Conservation (phyloP, 2,329 filamentous ascomycete species). For the Xylariaceae sp. region DNA sequence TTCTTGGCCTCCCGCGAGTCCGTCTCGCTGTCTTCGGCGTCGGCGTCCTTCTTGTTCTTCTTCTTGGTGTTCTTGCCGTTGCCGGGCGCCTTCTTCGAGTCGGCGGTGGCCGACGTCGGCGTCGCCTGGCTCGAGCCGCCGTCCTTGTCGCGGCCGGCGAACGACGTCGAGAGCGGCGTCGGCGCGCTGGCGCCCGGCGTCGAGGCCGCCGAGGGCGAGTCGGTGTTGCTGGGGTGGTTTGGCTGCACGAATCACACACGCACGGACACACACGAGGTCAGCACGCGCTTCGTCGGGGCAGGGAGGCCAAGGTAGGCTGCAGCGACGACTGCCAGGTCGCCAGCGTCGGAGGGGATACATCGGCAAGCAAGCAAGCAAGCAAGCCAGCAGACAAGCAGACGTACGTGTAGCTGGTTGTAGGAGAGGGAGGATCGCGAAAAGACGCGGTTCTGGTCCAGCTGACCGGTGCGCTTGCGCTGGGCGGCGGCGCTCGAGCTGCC, state of each 20-base stretch:
- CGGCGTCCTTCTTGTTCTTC: conserved; percentile 42
- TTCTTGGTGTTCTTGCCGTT: conserved; percentile 46
- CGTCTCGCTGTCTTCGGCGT: conserved; percentile 50
- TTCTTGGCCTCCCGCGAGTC: conserved; percentile 46
- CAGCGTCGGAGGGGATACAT: too few relatives aligned
- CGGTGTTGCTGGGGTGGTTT: conserved; percentile 35
- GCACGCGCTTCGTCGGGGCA: too few relatives aligned
- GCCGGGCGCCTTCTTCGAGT: conserved; percentile 30
- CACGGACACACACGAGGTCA: too few relatives aligned
- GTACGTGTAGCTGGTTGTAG: conserved; percentile 40
- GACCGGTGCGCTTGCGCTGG: conserved; percentile 55
- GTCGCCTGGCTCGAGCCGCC: conserved; percentile 45
- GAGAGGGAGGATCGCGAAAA: conserved; percentile 62
- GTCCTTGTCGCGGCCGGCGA: conserved; percentile 33
- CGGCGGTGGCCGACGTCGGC: conserved; percentile 44
- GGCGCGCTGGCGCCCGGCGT: conserved; percentile 43
- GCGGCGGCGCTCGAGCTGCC: conserved; percentile 59
- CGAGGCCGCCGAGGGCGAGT: conserved; percentile 34
- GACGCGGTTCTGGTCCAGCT: conserved; percentile 64
- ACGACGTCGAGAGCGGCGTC: conserved; percentile 48
- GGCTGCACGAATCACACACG: too few relatives aligned
- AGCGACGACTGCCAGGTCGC: too few relatives aligned
- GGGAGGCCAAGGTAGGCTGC: too few relatives aligned
- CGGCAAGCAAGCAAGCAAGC: too few relatives aligned
- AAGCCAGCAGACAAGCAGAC: too few relatives aligned